Evolutionary conservation across 495 filamentous ascomycete species (phyloP).

Genomic region (Sordaria brevicollis): DNA sequence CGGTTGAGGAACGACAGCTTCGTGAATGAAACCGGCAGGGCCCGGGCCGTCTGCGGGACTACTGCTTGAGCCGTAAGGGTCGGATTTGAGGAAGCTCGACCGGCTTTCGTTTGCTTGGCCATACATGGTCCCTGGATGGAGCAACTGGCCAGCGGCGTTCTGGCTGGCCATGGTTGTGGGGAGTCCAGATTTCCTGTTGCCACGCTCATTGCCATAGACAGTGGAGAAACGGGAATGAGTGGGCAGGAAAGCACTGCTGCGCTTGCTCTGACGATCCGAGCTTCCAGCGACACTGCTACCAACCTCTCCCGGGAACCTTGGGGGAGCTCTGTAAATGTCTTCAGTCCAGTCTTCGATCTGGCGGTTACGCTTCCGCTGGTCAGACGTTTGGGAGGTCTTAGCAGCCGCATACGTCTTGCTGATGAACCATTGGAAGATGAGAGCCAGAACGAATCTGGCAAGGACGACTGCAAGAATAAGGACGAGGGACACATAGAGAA

Average conservation of each 20-base stretch:
- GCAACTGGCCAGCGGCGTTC: slow-evolving; percentile 66
- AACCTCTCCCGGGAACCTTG: slow-evolving; percentile 61
- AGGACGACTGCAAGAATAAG: slow-evolving; percentile 87
- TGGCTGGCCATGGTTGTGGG: slow-evolving; percentile 97
- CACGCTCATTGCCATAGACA: slow-evolving; percentile 64
- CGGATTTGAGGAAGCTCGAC: slow-evolving; percentile 40
- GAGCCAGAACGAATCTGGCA: slow-evolving; percentile 79
- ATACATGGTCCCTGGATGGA: slow-evolving; percentile 64
- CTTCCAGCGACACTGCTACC: slow-evolving; percentile 43
- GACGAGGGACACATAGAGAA: slow-evolving; percentile 86
- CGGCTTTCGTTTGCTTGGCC: slow-evolving; percentile 61
- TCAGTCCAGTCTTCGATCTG: slow-evolving; percentile 99
- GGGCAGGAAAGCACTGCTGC: slow-evolving; percentile 66
- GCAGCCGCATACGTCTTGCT: slow-evolving; percentile 68
- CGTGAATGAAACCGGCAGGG: slow-evolving; percentile 91
- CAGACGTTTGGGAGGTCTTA: slow-evolving; percentile 59
- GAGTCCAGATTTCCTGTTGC: slow-evolving; percentile 33
- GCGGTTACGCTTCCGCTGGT: slow-evolving; percentile 69
- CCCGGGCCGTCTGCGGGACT: slow-evolving; percentile 62
- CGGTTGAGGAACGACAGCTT: slow-evolving; percentile 93
- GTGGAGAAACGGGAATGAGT: slow-evolving; percentile 92
- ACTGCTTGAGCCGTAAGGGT: slow-evolving; percentile 40
- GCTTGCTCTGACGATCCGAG: slow-evolving; percentile 66
- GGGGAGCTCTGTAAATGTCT: slow-evolving; percentile 88
- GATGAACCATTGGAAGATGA: slow-evolving; percentile 93